Base-by-base conservation (phyloP, 75 land plant species). In the Cunninghamia lanceolata region DNA sequence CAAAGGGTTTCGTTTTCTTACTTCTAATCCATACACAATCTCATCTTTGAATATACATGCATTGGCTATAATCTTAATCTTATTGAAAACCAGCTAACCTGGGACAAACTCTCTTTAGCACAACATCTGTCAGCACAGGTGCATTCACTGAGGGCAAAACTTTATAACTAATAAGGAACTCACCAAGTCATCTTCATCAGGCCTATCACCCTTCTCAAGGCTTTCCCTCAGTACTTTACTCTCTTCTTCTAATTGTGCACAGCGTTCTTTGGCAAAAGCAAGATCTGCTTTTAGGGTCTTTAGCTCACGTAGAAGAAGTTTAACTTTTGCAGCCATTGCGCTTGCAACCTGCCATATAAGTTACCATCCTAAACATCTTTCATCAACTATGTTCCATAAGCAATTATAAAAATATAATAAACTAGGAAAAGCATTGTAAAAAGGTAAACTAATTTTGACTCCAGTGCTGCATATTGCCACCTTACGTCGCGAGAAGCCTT, bases 401-500 rank as follows among this genome's bases (percentile, higher is more conserved):
- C 28, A 84, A 84, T 40, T 77, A 40, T 25, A 80, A 43, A 79
- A 68, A 68, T 5, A 52, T 8, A 28, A 19, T 21, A 34, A 84
- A 84, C 85, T 28, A 86, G 59, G 52, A 34, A 85, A 10, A 43
- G 43, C 86, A 86, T 53, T 25, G 34, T 86, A 36, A 39, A 59
- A 68, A 43, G 38, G 21, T 75, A 84, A 68, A 85, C 45, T 30
- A 83, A 21, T 47, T 85, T 59, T 78, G 70, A 59, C 52, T 82
- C 85, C 82, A 87, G 85, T 83, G 40, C 85, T 59, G 87, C 88
- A 88, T 74, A 91, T 82, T 88, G 93, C 83, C 94, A 94, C 93
- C 97, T 94, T 96, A 97, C 99, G 91, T 97, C 99, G 89, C 99
- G 97, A 85, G 99, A 96, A 76, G 99, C 99, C 92, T 97, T 97